Evolutionary conservation across 768 basidiomycete species (phyloP), one percentile per base, ranked within the genome.

Genomic region (Calocera viscosa): DNA sequence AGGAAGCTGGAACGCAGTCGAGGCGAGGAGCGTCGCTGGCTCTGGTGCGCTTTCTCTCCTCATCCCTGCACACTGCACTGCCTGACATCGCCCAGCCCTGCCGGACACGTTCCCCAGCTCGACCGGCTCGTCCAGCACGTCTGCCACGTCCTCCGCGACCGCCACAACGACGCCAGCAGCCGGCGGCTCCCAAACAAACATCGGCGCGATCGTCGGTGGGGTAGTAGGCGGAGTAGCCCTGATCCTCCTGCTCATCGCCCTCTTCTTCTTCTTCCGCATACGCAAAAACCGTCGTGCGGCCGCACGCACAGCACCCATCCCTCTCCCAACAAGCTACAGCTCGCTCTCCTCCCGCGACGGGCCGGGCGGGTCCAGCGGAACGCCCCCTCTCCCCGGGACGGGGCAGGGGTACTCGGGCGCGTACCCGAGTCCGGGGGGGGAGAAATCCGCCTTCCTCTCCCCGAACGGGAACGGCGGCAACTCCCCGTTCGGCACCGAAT

Each of bases 111-210:
- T 35, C 60, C 53, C 33, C 60, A 67, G 49, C 47, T 38, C 49
- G 30, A 60, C 24, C 32, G 22, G 32, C 65, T 7, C 40, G 32
- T 32, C 39, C 39, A 49, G 32, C 14, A 26, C 33, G n/a, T 8
- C 28, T 19, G 38, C 63, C 60, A 64, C 35, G 30, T 22, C 40
- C 38, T n/a, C 19, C 53, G n/a, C 49, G 24, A 17, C 28, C 26
- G 39, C 32, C 53, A 64, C 66, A 17, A n/a, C 66, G 12, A 63
- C 66, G 7, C 32, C 43, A 26, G 17, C 65, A 60, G 26, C 1
- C 70, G 65, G 74, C 64, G 71, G 82, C 64, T 71, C 72, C 26
- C 19, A 35, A 22, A 24, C 35, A 16, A 38, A 35, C 22, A 22
- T 64, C 38, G 66, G 66, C 14, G 26, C 66, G 11, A 67, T 67